Evolutionary conservation across 2,329 filamentous ascomycete genomes (phyloP).

Genomic region (Diaporthe caulivora): DNA sequence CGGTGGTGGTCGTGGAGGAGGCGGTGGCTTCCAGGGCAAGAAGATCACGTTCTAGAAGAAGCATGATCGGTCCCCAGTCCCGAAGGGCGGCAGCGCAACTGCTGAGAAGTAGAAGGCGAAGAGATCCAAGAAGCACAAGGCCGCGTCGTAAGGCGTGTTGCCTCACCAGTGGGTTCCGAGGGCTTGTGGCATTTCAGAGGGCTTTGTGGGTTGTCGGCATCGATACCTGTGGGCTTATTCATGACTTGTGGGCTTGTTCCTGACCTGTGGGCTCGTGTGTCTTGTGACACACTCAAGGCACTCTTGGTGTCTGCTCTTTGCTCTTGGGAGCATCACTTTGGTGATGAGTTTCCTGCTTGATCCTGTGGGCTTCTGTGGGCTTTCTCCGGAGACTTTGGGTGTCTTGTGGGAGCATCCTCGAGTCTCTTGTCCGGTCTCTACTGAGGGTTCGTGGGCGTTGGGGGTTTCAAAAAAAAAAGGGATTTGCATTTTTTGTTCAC

Average conservation of each 20-base stretch:
- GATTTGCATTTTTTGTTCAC: slow-evolving; percentile 32
- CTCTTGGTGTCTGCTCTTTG: slow-evolving; percentile 46
- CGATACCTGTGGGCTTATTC: slow-evolving; percentile 58
- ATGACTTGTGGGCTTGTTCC: slow-evolving; percentile 65
- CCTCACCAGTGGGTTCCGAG: slow-evolving; percentile 58
- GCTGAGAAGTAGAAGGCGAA: slow-evolving; percentile 1
- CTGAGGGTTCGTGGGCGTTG: slow-evolving; percentile 41
- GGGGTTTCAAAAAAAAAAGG: slow-evolving; percentile 37
- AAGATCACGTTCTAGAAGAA: slow-evolving; percentile 77
- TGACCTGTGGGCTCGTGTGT: slow-evolving; percentile 48
- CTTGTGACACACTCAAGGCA: slow-evolving; percentile 37
- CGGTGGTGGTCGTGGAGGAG: slow-evolving; percentile 56
- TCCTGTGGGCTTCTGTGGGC: slow-evolving; percentile 44
- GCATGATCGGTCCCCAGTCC: slow-evolving; percentile 3
- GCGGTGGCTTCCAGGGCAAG: slow-evolving; percentile 77
- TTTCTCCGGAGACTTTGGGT: slow-evolving; percentile 38
- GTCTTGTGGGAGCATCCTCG: slow-evolving; percentile 40
- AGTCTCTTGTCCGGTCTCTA: slow-evolving; percentile 35
- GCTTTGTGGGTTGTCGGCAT: slow-evolving; percentile 71
- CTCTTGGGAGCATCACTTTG: slow-evolving; percentile 43
- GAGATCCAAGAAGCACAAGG: slow-evolving; percentile 65
- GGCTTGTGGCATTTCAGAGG: slow-evolving; percentile 61
- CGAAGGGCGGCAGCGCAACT: slow-evolving; percentile 3
- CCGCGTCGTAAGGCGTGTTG: slow-evolving; percentile 61
- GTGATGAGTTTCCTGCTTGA: slow-evolving; percentile 44